Evolutionary conservation across 805 yeast species (phyloP), one percentile per base, ranked within the genome.

Genomic region (Candida boleticola): DNA sequence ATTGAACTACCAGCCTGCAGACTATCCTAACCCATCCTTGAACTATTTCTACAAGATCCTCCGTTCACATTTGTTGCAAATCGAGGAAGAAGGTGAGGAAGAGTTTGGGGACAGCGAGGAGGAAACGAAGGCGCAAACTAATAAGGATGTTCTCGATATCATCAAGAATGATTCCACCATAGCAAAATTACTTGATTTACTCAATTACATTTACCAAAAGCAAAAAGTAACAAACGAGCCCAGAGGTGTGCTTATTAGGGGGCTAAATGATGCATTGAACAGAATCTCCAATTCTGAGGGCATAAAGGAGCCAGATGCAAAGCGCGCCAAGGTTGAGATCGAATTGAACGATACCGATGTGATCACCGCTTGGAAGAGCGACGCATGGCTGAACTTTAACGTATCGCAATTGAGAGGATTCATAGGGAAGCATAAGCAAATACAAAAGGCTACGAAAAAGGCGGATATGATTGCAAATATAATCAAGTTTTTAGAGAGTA

Each of bases 41-140:
- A 80, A 80, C 46, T 83, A 82, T 70, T 85, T 82, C 53, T 82
- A 79, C 59, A 75, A 77, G 43, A 63, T 81, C 0, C 58, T 89
- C 16, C 82, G 83, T 51, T 83, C 84, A 40, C 76, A 78, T 43
- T 70, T 86, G 14, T 62, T 89, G 37, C 90, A 85, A 51, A 69
- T 70, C 17, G 79, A 75, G 3, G 55, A 57, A 22, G 20, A n/a
- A 33, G 21, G 14, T 11, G 31, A 36, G 30, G 55, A 57, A 22
- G 20, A n/a, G 14, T 5, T 5, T 11, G 31, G 22, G 30, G 52
- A 43, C 11, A 45, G 31, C 58, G 56, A 9, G 44, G 50, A 35
- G 53, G 50, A 32, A 44, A 41, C 38, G n/a, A 19, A 22, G 13
- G 7, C 25, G 3, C 14, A 11, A 3, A 26, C 4, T 7, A 29